Conservation (phyloP, 148 eudicot species). For the Rhododendron molle region DNA sequence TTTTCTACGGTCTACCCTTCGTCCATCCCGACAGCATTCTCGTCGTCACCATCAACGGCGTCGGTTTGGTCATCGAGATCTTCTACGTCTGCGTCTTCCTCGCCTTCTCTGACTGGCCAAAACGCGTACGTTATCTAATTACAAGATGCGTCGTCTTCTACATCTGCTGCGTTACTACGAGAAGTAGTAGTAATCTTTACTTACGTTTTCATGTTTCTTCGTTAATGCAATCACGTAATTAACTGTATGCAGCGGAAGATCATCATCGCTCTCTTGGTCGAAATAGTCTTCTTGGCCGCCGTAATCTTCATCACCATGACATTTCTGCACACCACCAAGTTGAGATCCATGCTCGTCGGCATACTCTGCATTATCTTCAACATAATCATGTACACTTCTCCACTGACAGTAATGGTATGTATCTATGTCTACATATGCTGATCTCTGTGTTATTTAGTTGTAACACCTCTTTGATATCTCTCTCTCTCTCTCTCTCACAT, state of each 20-base stretch:
- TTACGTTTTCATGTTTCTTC: neutral
- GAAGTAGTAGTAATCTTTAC: too few species aligned
- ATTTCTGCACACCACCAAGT: slow-evolving; percentile 26
- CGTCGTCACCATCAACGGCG: slow-evolving; percentile 62
- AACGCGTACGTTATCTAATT: slow-evolving; percentile 34
- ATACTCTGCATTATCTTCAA: slow-evolving; percentile 51
- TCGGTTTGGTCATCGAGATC: slow-evolving; percentile 47
- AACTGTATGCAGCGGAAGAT: slow-evolving; percentile 42
- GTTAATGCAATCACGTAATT: neutral
- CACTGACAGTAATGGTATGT: slow-evolving; percentile 68
- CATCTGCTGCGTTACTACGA: neutral
- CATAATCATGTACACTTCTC: slow-evolving; percentile 59
- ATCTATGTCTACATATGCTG: neutral
- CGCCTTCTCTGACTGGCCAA: slow-evolving; percentile 31
- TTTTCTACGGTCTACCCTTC: slow-evolving; percentile 66
- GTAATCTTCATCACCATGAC: slow-evolving; percentile 29
- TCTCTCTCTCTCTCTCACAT: neutral
- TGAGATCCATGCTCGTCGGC: slow-evolving; percentile 58
- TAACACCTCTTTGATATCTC: neutral
- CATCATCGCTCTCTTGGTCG: slow-evolving; percentile 17
- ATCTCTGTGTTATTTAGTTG: neutral
- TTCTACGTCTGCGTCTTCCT: slow-evolving; percentile 50
- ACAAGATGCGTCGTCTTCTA: neutral
- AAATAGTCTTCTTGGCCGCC: slow-evolving; percentile 26
- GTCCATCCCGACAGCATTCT: slow-evolving; percentile 64